These are phyloP conservation scores for Dendrobium catenatum DNA, from an alignment of 106 monocot genomes.

Conservation along the genomic window DNA sequence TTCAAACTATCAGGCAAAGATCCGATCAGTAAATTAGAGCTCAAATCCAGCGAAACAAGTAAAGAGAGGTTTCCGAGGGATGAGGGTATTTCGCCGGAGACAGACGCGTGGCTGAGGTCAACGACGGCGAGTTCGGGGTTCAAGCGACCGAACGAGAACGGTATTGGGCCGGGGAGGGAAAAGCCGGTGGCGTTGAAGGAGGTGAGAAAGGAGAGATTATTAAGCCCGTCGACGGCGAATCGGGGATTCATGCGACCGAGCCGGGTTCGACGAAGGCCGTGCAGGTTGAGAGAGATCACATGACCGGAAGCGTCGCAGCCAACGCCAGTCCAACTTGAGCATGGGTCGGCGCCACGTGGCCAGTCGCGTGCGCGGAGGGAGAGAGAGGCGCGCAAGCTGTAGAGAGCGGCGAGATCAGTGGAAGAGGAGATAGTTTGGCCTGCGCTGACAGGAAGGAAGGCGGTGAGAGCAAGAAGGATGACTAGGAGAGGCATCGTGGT, in stretches of 20 bases:
- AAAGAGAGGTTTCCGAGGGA: constrained; percentile 28
- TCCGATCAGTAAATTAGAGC: constrained; percentile 18
- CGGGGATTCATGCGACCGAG: constrained; percentile 44
- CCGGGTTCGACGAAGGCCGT: constrained; percentile 67
- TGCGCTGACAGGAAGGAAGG: neutral
- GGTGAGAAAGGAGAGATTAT: constrained; percentile 46
- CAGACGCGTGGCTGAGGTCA: constrained; percentile 32
- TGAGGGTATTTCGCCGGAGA: constrained; percentile 41
- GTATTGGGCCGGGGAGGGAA: constrained; percentile 63
- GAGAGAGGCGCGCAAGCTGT: constrained; percentile 61
- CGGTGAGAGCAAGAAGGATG: neutral
- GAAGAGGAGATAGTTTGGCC: constrained; percentile 11
- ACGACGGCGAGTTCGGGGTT: constrained; percentile 22
- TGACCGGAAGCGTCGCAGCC: constrained; percentile 40
- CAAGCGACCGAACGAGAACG: constrained; percentile 45
- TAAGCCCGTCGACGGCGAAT: constrained; percentile 77
- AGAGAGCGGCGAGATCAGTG: constrained; percentile 60
- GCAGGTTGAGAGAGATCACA: constrained; percentile 39
- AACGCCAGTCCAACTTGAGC: constrained; percentile 61
- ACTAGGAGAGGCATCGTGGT: neutral
- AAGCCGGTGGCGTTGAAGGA: constrained; percentile 67
- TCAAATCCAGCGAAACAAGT: constrained; percentile 21
- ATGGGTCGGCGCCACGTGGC: constrained; percentile 73
- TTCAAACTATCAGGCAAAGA: constrained; percentile 14
- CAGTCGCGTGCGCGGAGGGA: constrained; percentile 73